A percentile compares a stretch with the other conserved stretches of the same genome.
phyloP scores from a whole-genome alignment of 2,329 filamentous ascomycete species.

The Emergomyces africanus region DNA sequence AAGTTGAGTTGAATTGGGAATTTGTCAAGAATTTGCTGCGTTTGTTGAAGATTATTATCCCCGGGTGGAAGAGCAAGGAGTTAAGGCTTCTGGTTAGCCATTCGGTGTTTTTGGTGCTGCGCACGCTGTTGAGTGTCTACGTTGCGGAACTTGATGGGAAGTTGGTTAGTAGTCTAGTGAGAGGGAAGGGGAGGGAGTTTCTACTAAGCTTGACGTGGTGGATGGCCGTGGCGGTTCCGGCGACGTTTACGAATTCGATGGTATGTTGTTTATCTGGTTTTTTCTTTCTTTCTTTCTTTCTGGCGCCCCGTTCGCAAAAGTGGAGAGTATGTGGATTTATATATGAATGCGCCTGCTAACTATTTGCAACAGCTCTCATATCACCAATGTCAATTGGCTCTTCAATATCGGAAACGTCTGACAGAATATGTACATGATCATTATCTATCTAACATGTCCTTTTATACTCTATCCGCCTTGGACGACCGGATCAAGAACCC shows the following conservation, averaged over 20 bases:
- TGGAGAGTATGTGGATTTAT: neutral
- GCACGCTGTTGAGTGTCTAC: constrained; percentile 87
- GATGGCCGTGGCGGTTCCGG: constrained; percentile 94
- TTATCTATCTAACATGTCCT: constrained; percentile 94
- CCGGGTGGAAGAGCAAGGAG: constrained; percentile 82
- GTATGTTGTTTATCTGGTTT: constrained; percentile 32
- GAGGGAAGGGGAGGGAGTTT: constrained; percentile 84
- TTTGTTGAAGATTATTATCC: constrained; percentile 75
- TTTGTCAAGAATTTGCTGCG: constrained; percentile 66
- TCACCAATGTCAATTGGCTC: constrained; percentile 85
- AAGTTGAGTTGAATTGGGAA: constrained; percentile 85
- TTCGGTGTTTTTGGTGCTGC: constrained; percentile 78
- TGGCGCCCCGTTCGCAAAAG: neutral
- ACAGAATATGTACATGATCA: constrained; percentile 94
- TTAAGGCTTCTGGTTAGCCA: constrained; percentile 75
- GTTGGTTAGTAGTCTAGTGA: constrained; percentile 82
- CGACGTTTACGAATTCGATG: constrained; percentile 98
- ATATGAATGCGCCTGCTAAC: neutral
- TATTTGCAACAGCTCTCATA: constrained; percentile 60
- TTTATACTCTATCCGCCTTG: constrained; percentile 87
- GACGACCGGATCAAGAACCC: constrained; percentile 98
- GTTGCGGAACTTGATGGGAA: constrained; percentile 92
- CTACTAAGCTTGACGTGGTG: constrained; percentile 84
- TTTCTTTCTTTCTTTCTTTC: neutral
- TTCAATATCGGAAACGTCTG: constrained; percentile 83